Evolutionary conservation across 2,329 filamentous ascomycete genomes (phyloP).

Genomic region (Cyclaneusma minus): DNA sequence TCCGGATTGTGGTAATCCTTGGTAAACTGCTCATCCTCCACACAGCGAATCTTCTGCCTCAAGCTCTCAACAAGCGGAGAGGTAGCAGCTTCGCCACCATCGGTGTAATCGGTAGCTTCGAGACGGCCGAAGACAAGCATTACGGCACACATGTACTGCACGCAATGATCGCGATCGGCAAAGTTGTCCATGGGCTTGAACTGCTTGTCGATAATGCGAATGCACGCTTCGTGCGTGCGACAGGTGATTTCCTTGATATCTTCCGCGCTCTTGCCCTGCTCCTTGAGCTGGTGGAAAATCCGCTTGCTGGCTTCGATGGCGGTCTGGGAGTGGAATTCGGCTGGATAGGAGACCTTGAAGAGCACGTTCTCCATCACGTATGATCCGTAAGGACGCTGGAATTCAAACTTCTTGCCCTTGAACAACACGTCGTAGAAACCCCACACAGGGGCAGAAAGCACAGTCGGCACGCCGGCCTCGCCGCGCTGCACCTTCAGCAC

Average conservation of each 20-base stretch:
- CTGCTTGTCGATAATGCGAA: conserved; percentile 99
- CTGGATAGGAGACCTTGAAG: conserved; percentile 99
- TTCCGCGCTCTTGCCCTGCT: conserved; percentile 74
- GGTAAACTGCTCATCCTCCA: conserved; percentile 92
- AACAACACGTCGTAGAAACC: conserved; percentile 98
- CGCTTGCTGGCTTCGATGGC: conserved; percentile 89
- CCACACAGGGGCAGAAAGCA: conserved; percentile 85
- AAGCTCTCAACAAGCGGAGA: conserved; percentile 82
- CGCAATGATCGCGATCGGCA: conserved; percentile 97
- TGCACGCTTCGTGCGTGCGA: conserved; percentile 94
- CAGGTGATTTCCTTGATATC: conserved; percentile 90
- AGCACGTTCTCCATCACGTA: conserved; percentile 99
- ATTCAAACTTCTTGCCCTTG: conserved; percentile 88
- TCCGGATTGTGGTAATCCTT: conserved; percentile 86
- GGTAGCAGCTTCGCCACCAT: conserved; percentile 82
- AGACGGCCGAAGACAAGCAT: conserved; percentile 95
- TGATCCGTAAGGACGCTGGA: conserved; percentile 90
- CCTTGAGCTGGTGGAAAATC: conserved; percentile 69
- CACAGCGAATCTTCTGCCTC: conserved; percentile 84
- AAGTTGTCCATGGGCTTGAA: conserved; percentile 99
- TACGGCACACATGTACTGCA: conserved; percentile 96
- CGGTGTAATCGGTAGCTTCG: conserved; percentile 83
- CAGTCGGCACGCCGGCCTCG: conserved; percentile 80
- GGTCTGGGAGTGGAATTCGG: conserved; percentile 97
- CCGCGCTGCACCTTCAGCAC: conserved; percentile 84